Evolutionary conservation across 176 grass and related monocot genomes (phyloP), one percentile per base, ranked within the genome.

Genomic region (Themeda triandra): DNA sequence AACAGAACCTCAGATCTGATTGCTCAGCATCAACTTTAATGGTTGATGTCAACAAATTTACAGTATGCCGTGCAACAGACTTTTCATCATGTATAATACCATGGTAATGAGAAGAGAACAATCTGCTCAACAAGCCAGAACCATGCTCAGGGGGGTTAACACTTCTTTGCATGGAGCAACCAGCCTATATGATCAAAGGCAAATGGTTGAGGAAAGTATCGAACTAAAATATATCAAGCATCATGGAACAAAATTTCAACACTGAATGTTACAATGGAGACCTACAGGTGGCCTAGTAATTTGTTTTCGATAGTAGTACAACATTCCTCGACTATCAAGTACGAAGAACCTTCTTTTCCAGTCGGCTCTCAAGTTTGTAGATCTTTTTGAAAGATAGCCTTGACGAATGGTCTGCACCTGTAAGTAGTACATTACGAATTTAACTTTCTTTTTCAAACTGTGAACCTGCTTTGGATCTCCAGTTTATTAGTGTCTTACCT

Each of bases 301-400:
- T 80, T 99, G 91, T 72, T 94, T 99, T 82, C 91, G 91, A 80
- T 99, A 99, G 83, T 99, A 99, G 87, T 94, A 99, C 86, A 99
- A 81, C 90, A 93, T 99, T 85, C 96, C 96, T 91, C 89, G 91
- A 75, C 93, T 99, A 90, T 99, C 96, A 64, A 99, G 93, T 80
- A 99, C 93, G 85, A 99, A 99, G 71, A 96, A 99, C n/a, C 96
- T 91, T 92, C 96, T 91, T 87, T 96, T 99, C 96, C 96, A 96
- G 82, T 99, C 96, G 10, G 81, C 96, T 96, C 96, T 96, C 78
- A 99, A 42, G 66, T 93, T 99, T 75, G 96, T 94, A 21, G 96
- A 99, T 72, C 96, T 89, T 81, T 99, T 99, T 33, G 94, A 93
- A 51, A 99, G 93, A 73, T 99, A 99, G 54, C 96, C 96, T 92